Conservation (phyloP, 768 basidiomycete genomes). For the Termitomyces sp. region DNA sequence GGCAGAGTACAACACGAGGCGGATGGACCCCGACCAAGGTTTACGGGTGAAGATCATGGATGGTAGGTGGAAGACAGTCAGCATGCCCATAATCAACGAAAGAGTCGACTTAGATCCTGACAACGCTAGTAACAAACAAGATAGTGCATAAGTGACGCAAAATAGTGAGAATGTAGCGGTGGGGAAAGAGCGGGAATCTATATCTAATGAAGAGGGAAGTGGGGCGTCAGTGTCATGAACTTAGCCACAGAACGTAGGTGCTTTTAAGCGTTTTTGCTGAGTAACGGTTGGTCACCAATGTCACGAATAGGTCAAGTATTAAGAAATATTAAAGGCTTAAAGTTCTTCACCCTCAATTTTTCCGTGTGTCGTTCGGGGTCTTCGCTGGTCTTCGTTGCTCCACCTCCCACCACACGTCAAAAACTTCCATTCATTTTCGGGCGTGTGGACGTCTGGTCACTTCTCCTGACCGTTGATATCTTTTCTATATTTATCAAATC, state of each 20-base stretch:
- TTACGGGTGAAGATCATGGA: background rate
- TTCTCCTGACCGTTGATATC: background rate
- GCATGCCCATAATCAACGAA: too few relatives aligned
- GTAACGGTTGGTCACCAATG: background rate
- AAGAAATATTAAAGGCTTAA: too few relatives aligned
- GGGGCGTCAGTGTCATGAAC: background rate
- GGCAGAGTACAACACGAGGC: background rate
- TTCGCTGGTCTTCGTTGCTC: background rate
- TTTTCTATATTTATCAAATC: background rate
- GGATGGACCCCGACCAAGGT: background rate
- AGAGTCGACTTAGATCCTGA: too few relatives aligned
- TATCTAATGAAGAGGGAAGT: background rate
- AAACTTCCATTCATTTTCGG: background rate
- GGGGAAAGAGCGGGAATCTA: background rate
- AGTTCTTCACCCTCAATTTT: background rate
- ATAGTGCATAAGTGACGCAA: background rate
- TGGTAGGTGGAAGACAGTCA: background rate
- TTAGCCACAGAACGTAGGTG: background rate
- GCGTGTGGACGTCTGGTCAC: background rate
- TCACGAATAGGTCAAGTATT: background rate
- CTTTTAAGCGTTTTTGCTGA: background rate
- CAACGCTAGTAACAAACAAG: too few relatives aligned
- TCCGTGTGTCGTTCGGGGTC: background rate
- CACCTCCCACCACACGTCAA: background rate
- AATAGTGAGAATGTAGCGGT: background rate